Base-by-base conservation (phyloP, 192 early-diverging fungal genomes). In the Backusella circina region DNA sequence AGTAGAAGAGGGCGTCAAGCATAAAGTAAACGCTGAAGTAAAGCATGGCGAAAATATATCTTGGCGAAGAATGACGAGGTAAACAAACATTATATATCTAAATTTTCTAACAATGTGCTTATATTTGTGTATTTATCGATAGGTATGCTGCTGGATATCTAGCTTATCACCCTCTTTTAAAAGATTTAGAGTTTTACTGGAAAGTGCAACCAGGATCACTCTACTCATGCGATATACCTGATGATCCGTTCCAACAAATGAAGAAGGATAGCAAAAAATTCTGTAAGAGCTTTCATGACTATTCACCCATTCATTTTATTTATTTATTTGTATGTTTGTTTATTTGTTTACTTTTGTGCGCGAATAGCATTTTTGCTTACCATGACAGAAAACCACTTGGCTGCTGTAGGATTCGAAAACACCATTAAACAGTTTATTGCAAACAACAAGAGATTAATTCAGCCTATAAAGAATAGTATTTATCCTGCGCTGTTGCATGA, bases 191-290 rank as follows among this genome's bases (percentile, higher is more conserved):
- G 9, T 96, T 84, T 79, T 95, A 93, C 85, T 96, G 94, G 80
- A 85, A 93, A 26, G 87, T 96, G 1, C 94, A 96, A 72, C 94
- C 95, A 1, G 90, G 84, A 23, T 92, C 93, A 8, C 70, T 86
- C 18, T 96, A 92, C 78, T 81, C 70, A 13, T 96, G 95, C 78
- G 89, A 95, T 67, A 86, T 96, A 23, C 75, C 83, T 64, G 84
- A 91, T 78, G 95, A 96, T 76, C 93, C 93, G 26, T 96, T 96
- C 78, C 21, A 84, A 66, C 82, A 87, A 75, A 94, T 96, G 91
- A 80, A 90, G 74, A 76, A 88, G 47, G 87, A 91, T 35, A 86
- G 89, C 65, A 86, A 88, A 57, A 89, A 87, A 74, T 94, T 93
- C 77, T 91, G 93, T 67, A 87, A 77, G 69, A 6, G 26, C 36